phyloP scores from a whole-genome alignment of 495 filamentous ascomycete species.

The Corynascus novoguineensis region DNA sequence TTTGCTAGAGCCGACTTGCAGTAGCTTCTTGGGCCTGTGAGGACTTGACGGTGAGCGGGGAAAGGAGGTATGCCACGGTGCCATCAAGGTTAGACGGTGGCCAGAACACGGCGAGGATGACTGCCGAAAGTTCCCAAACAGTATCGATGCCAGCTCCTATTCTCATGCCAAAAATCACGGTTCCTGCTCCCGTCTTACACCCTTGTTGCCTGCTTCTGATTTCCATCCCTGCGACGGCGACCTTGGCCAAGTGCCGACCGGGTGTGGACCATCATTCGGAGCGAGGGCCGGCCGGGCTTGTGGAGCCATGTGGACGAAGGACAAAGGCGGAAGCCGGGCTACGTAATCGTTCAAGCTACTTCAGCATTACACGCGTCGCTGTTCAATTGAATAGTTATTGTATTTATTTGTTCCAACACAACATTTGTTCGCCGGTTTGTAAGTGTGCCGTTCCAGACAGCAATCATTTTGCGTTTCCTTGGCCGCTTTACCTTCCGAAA shows the following conservation, averaged over 20 bases:
- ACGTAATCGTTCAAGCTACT: neutral
- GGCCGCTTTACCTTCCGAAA: no score
- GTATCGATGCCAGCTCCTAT: neutral
- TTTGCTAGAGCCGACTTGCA: neutral
- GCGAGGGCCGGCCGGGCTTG: neutral
- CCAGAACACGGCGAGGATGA: neutral
- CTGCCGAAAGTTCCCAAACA: slow-evolving; percentile 9
- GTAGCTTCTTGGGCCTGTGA: neutral
- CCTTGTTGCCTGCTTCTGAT: neutral
- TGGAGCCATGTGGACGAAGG: neutral
- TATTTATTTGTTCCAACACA: no score
- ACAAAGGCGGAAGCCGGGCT: neutral
- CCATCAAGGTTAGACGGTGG: neutral
- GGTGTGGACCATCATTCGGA: neutral
- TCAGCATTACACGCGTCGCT: slow-evolving; percentile 1
- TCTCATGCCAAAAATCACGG: neutral
- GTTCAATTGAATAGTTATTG: neutral
- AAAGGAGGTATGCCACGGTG: no score
- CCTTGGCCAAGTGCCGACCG: neutral
- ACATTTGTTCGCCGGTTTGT: no score
- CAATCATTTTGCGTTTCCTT: no score
- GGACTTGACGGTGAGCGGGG: neutral
- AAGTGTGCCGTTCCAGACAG: no score
- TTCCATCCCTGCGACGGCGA: neutral
- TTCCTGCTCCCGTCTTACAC: neutral